Base-by-base conservation (phyloP, 2,329 filamentous ascomycete species). In the Phialophora verrucosa region DNA sequence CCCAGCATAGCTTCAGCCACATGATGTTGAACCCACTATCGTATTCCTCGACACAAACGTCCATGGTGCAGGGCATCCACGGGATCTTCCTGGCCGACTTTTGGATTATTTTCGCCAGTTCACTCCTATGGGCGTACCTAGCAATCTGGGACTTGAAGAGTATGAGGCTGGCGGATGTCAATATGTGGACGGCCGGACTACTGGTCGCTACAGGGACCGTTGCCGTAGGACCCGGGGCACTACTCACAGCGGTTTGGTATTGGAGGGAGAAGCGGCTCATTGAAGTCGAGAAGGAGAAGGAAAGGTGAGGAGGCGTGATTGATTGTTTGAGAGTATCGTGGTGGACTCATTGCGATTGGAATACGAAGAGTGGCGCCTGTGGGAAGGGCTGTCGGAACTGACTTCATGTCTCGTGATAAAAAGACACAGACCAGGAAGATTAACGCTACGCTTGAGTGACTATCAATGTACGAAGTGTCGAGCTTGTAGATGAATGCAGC, bases 21-120 rank as follows among this genome's bases (percentile, higher is more conserved):
- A 49, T 72, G 1, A 68, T 74, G n/a, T n/a, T 74, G 10, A 65
- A 68, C 10, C 42, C 57, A 5, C 20, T 64, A 2, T 65, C 27
- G 29, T 25, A 63, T 2, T 17, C 27, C 27, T 65, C 63, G 11
- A 64, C 44, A 11, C 49, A 62, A 3, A 60, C 60, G 27, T 64
- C 50, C 11, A 44, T 73, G 57, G 67, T 64, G 4, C 67, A 72
- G n/a, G 72, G 69, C 20, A 64, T 73, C 5, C 70, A 70, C 25
- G 42, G 67, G 20, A 73, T 74, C 58, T 74, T 74, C 60, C 71
- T 73, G 31, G 71, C 69, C n/a, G 73, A 74, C 47, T 73, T 68
- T 27, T 63, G 72, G 25, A 68, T 73, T 58, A 69, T 68, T 35
- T 64, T 70, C 12, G 55, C 35, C 5, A 60, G 72, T 12, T 69